Evolutionary conservation across 108 stramenopile genomes (phyloP).

Genomic region (Nitzschia sp.): DNA sequence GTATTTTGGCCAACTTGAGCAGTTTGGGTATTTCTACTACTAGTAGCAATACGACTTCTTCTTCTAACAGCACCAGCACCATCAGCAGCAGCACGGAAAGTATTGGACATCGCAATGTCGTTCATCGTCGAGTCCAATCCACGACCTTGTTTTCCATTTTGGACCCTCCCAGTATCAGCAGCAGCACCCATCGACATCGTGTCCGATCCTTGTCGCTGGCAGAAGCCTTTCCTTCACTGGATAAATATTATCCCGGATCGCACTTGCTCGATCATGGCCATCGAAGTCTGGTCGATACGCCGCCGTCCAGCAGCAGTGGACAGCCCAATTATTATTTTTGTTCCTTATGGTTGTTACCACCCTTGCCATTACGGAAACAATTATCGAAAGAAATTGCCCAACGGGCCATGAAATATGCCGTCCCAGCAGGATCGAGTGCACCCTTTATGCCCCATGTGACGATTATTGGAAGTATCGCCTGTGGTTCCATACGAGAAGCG

Average conservation of each 20-base stretch:
- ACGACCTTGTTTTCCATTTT: neutral
- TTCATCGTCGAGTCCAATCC: constrained; percentile 5
- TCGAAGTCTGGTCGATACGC: too few species aligned
- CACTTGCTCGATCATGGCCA: constrained; percentile 8
- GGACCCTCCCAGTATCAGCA: neutral
- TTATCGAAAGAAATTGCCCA: constrained; percentile 3
- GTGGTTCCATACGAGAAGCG: neutral
- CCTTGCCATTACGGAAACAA: neutral
- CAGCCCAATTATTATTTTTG: too few species aligned
- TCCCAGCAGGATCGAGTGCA: neutral
- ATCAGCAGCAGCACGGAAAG: too few species aligned
- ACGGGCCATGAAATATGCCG: neutral
- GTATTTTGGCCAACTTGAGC: too few species aligned
- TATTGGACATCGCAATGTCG: constrained; percentile 6
- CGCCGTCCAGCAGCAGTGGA: too few species aligned
- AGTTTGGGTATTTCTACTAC: too few species aligned
- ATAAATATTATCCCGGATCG: constrained; percentile 2
- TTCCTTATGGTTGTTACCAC: constrained; percentile 2
- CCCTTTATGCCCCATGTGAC: constrained; percentile 10
- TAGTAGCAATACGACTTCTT: too few species aligned
- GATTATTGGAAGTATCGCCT: constrained; percentile 4
- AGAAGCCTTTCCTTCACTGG: neutral
- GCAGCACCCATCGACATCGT: too few species aligned
- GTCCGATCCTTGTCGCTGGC: neutral
- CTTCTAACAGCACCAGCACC: too few species aligned